Base-by-base conservation (phyloP, 805 yeast species). In the Pichia manshurica region DNA sequence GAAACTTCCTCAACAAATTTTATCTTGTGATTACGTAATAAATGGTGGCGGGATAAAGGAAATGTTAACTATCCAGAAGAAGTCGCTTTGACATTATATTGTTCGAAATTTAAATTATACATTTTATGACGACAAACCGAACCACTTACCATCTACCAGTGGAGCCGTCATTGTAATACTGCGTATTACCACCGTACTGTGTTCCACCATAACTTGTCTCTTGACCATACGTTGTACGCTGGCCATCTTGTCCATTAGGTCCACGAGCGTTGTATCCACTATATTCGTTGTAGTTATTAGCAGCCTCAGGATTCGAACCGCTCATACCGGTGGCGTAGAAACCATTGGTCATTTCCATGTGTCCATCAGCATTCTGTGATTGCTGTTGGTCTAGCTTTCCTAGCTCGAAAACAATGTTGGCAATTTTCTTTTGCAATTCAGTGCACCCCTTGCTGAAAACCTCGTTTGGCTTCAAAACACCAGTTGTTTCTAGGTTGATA, bases 401-500 rank as follows among this genome's bases (percentile, higher is more conserved):
- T 56, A 86, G 67, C 62, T 90, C 86, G 66, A 82, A 77, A 49
- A 86, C 78, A 49, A 93, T 82, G 50, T 87, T 86, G 12, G 97
- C 99, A 42, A 93, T 79, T 68, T 93, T 93, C 68, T 82, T 82
- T 65, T 89, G 96, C 57, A 93, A 70, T 29, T 89, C 89, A 45
- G 78, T 82, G 55, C 95, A 81, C 42, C 96, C 90, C 58, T 90
- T 81, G 44, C 81, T 69, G 20, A 93, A 87, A 25, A 93, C 96
- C 56, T 87, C 95, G 60, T 89, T 86, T 1, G 96, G 95, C 46
- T 86, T 79, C 50, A 93, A 77, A 43, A 83, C 80, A 3, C 99
- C 99, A 13, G 90, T 85, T 1, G 97, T 87, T 67, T 93, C 99
- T 9, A 95, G 86, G 56, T 87, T 91, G 61, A 91, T 69, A 66